Percentiles rank a stretch among this genome's conserved stretches.
These are phyloP conservation scores for Sphaerulina vaccinii DNA, from an alignment of 2,329 filamentous ascomycete genomes.

Conservation along the genomic window DNA sequence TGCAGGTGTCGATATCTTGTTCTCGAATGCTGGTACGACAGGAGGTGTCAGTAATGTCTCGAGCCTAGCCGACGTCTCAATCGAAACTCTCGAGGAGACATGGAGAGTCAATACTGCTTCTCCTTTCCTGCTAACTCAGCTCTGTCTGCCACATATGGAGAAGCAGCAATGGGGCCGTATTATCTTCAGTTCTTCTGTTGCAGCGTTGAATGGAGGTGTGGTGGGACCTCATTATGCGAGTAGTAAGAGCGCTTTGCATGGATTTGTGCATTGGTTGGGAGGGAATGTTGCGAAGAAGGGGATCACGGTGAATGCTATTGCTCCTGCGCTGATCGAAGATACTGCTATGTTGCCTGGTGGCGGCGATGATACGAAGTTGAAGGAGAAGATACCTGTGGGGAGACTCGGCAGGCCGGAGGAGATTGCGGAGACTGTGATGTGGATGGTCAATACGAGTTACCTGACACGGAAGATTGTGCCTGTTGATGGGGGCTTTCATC, in stretches of 20 bases:
- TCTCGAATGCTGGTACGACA: conserved; percentile 42
- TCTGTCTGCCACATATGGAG: conserved; percentile 42
- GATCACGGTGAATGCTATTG: conserved; percentile 51
- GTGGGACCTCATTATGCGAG: conserved; percentile 44
- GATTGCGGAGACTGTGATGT: conserved; percentile 49
- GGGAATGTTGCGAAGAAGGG: conserved; percentile 44
- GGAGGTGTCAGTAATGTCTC: conserved; percentile 29
- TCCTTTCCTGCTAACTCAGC: conserved; percentile 40
- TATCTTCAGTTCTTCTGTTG: conserved; percentile 42
- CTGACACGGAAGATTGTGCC: conserved; percentile 49
- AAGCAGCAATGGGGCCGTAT: conserved; percentile 39
- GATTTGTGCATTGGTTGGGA: conserved; percentile 49
- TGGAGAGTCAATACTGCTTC: conserved; percentile 42
- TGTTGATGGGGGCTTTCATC: conserved; percentile 44
- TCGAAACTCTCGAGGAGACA: conserved; percentile 40
- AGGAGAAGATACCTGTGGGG: conserved; percentile 45
- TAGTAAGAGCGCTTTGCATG: conserved; percentile 47
- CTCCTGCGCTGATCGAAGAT: conserved; percentile 45
- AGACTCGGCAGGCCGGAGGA: conserved; percentile 48
- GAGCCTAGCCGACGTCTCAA: conserved; percentile 36
- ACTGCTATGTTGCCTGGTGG: conserved; percentile 47
- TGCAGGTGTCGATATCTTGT: conserved; percentile 38
- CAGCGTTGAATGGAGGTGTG: conserved; percentile 42
- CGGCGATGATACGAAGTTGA: conserved; percentile 34
- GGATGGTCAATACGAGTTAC: conserved; percentile 49